These are phyloP conservation scores for Bipolaris victoriae DNA, from an alignment of 2,329 filamentous ascomycete genomes.

Conservation along the genomic window DNA sequence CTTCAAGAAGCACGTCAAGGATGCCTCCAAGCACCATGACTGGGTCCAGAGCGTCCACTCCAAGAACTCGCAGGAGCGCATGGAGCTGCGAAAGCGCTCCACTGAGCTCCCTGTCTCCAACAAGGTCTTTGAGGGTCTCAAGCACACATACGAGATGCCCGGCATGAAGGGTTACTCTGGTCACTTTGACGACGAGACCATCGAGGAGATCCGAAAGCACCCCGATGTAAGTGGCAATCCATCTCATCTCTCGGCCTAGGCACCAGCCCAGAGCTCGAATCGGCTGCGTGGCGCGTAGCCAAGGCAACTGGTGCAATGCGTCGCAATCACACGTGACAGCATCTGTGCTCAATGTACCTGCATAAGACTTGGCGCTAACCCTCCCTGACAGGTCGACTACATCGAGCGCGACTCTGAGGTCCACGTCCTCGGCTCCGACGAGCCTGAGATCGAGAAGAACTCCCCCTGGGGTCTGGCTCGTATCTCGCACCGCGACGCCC, in stretches of 20 bases:
- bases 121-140: conserved; percentile 80
- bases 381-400: conserved; percentile 77
- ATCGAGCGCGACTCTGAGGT: conserved; percentile 95
- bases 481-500: conserved; percentile 89
- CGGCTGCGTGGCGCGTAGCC: conserved; percentile 1
- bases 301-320: conserved; percentile 32
- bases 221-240: conserved; percentile 80
- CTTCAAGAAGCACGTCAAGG: conserved; percentile 95
- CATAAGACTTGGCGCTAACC: conserved; percentile 36
- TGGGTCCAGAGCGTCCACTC: conserved; percentile 91
- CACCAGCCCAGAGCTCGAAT: neutral
- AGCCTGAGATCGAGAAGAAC: conserved; percentile 77
- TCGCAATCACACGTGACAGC: conserved; percentile 34
- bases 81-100: conserved; percentile 90
- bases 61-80: conserved; percentile 70
- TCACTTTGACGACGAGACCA: conserved; percentile 90
- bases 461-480: conserved; percentile 98
- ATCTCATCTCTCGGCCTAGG: neutral
- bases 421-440: conserved; percentile 69
- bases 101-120: conserved; percentile 71
- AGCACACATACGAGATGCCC: conserved; percentile 95
- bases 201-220: conserved; percentile 92
- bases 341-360: conserved; percentile 18
- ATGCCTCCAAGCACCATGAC: conserved; percentile 78
- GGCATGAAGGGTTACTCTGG: conserved; percentile 90